A percentile compares a stretch with the other conserved stretches of the same genome.
These are phyloP conservation scores for Tylopilus sp. DNA, from an alignment of 1,284 basidiomycete species.

Conservation along the genomic window DNA sequence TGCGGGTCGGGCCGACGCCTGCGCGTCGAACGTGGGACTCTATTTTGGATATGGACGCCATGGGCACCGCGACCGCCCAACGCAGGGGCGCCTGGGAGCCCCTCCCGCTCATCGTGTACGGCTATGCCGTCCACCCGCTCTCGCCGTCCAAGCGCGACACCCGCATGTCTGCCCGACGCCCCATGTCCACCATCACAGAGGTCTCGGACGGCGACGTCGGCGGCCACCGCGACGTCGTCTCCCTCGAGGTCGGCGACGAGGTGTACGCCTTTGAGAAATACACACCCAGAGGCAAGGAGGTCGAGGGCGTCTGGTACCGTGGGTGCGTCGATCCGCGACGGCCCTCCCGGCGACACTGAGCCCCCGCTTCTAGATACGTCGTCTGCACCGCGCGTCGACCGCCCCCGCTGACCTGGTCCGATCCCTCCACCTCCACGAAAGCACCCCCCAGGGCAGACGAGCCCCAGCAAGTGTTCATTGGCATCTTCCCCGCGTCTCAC, in stretches of 20 bases:
- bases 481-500: slow-evolving; percentile 92
- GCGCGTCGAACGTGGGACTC: too few relatives aligned
- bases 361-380: slow-evolving; percentile 66
- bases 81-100: slow-evolving; percentile 69
- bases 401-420: slow-evolving; percentile 64
- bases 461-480: slow-evolving; percentile 87
- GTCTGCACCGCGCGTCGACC: slow-evolving; percentile 66
- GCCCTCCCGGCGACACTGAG: slow-evolving; percentile 7
- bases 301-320: slow-evolving; percentile 83
- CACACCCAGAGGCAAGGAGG: slow-evolving; percentile 67
- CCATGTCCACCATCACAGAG: slow-evolving; percentile 68
- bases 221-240: slow-evolving; percentile 72
- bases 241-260: slow-evolving; percentile 89
- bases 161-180: slow-evolving; percentile 57
- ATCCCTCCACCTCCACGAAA: slow-evolving; percentile 52
- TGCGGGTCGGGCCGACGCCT: too few relatives aligned
- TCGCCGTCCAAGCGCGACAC: slow-evolving; percentile 72
- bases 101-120: slow-evolving; percentile 76
- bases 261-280: slow-evolving; percentile 95
- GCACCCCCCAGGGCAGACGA: slow-evolving; percentile 60
- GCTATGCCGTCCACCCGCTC: slow-evolving; percentile 79
- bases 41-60: too few relatives aligned
- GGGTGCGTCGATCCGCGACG: slow-evolving; percentile 58
- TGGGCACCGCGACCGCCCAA: slow-evolving; percentile 29
- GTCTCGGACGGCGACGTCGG: slow-evolving; percentile 64